Percentiles rank a stretch among this genome's conserved stretches.
These are phyloP conservation scores for Globisporangium camurandrum DNA, from an alignment of 352 stramenopile species.

Conservation along the genomic window DNA sequence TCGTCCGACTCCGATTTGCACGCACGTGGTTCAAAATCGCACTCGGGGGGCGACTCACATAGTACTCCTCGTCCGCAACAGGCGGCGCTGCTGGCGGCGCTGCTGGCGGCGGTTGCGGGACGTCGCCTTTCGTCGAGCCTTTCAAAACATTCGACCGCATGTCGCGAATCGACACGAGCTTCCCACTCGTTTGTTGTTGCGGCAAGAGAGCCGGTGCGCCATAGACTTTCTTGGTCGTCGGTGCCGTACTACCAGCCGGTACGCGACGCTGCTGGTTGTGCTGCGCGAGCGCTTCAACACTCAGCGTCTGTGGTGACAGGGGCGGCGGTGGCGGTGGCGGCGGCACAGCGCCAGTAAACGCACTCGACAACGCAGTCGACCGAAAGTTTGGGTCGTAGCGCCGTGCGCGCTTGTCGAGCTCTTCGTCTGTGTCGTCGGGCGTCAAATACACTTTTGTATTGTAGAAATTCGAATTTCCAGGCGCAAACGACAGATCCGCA, in stretches of 20 bases:
- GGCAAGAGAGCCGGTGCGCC: background rate
- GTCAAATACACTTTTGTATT: constrained; percentile 21
- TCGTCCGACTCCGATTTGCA: constrained; percentile 32
- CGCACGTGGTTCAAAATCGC: constrained; percentile 37
- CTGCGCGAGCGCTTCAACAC: constrained; percentile 1
- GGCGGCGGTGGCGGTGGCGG: constrained; percentile 2
- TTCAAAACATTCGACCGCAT: constrained; percentile 17
- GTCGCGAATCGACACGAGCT: constrained; percentile 34
- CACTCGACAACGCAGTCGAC: background rate
- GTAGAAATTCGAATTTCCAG: constrained; percentile 12
- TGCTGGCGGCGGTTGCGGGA: background rate
- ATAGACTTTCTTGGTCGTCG: background rate
- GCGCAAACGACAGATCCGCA: constrained; percentile 4
- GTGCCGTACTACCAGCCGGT: background rate
- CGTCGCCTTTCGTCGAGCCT: constrained; percentile 9
- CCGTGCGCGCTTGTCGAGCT: constrained; percentile 25
- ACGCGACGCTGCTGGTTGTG: constrained; percentile 11
- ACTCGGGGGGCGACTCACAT: constrained; percentile 25
- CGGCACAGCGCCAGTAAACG: too few species aligned
- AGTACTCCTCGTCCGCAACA: constrained; percentile 9
- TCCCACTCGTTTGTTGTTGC: constrained; percentile 13
- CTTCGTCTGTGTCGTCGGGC: constrained; percentile 26
- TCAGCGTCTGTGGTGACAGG: background rate
- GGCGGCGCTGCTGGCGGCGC: background rate
- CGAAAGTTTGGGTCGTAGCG: constrained; percentile 25